Percentiles rank a stretch among this genome's conserved stretches.
Evolutionary conservation across 1,139 yeast genomes (phyloP).

Genomic region (Taiozyma sp.): DNA sequence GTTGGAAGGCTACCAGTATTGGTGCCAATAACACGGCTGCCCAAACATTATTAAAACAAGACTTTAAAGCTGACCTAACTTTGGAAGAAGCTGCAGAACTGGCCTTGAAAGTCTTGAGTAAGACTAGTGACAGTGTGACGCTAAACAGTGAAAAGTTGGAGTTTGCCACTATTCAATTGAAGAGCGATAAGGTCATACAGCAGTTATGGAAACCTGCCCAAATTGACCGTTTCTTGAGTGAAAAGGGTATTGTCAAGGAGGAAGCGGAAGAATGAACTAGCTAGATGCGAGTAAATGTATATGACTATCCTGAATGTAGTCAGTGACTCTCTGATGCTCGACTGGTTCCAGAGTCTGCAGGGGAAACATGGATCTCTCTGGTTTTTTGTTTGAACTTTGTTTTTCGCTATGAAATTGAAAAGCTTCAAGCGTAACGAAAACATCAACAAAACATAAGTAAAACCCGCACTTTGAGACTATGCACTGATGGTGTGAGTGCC

Average conservation of each 20-base stretch:
- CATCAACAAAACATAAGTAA: neutral
- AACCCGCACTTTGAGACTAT: neutral
- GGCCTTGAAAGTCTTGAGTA: constrained; percentile 87
- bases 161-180: constrained; percentile 69
- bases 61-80: constrained; percentile 76
- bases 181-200: constrained; percentile 44
- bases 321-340: neutral
- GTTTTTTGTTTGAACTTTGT: neutral
- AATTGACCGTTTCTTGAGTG: constrained; percentile 67
- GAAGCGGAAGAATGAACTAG: constrained; percentile 36
- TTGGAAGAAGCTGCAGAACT: constrained; percentile 79
- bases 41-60: constrained; percentile 92
- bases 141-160: constrained; percentile 86
- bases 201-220: constrained; percentile 78
- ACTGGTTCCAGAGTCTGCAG: too few species aligned
- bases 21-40: constrained; percentile 98
- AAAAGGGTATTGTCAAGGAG: constrained; percentile 59
- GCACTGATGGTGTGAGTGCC: neutral
- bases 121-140: constrained; percentile 89
- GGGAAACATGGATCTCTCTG: too few species aligned
- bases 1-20: constrained; percentile 97
- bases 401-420: neutral
- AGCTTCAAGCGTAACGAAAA: neutral
- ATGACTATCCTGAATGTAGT: neutral
- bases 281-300: neutral